A percentile compares a stretch with the other conserved stretches of the same genome.
Conservation (phyloP, 2,329 filamentous ascomycete species). For the Sarocladium oryzae region DNA sequence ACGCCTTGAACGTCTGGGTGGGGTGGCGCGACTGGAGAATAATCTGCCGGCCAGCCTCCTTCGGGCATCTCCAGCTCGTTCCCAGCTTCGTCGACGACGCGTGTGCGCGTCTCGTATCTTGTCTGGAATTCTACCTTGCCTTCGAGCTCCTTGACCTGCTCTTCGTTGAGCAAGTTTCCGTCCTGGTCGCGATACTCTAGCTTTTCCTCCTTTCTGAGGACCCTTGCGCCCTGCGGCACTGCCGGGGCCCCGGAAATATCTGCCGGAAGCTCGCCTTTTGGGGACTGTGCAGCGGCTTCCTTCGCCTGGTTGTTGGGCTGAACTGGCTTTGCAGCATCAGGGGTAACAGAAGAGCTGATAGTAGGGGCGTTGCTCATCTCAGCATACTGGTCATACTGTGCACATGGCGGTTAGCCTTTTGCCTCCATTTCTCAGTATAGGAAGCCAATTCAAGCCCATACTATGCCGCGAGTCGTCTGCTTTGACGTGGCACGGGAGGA, state of each 20-base stretch:
- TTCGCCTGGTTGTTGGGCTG: slow-evolving; percentile 17
- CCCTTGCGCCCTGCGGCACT: slow-evolving; percentile 53
- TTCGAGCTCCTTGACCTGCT: slow-evolving; percentile 75
- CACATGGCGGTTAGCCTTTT: not conserved
- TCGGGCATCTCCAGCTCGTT: slow-evolving; percentile 59
- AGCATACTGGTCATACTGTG: slow-evolving; percentile 41
- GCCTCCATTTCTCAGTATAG: not conserved
- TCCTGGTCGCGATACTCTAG: slow-evolving; percentile 93
- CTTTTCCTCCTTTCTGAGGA: slow-evolving; percentile 63
- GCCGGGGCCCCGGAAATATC: slow-evolving; percentile 44
- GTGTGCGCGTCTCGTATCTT: slow-evolving; percentile 88
- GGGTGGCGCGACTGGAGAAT: slow-evolving; percentile 45
- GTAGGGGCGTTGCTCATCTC: slow-evolving; percentile 21
- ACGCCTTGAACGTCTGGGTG: slow-evolving; percentile 56
- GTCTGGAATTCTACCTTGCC: slow-evolving; percentile 96
- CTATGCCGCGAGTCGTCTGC: not conserved
- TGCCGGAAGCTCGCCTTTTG: slow-evolving; percentile 22
- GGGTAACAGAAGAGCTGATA: slow-evolving; percentile 15
- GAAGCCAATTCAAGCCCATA: not conserved
- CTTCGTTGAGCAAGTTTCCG: slow-evolving; percentile 78
- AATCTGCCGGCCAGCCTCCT: slow-evolving; percentile 31
- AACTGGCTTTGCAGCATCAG: not conserved
- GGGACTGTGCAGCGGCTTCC: slow-evolving; percentile 17
- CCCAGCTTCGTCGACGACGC: slow-evolving; percentile 71
- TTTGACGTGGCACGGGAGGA: slow-evolving; percentile 11